Conservation (phyloP, 805 yeast genomes). For the Maudiozyma serrabonitensis region DNA sequence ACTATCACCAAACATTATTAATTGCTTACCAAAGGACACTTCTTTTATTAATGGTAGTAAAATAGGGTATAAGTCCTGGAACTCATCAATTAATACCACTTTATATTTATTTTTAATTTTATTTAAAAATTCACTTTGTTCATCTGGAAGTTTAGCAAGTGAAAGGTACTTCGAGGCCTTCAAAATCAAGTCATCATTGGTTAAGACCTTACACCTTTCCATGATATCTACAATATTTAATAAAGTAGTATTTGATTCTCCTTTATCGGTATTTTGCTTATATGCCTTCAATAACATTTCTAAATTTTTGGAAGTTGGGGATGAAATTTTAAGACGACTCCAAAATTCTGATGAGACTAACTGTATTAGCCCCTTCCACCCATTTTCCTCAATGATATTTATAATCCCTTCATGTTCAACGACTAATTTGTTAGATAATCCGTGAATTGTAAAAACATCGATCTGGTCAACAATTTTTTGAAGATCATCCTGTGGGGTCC, state of each 20-base stretch:
- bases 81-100: conserved; percentile 57
- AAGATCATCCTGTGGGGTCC: background rate
- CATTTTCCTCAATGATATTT: conserved; percentile 44
- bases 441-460: conserved; percentile 52
- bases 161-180: conserved; percentile 12
- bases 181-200: conserved; percentile 25
- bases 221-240: conserved; percentile 17
- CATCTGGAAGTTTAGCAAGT: conserved; percentile 1
- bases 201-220: conserved; percentile 27
- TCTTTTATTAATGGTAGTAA: conserved; percentile 37
- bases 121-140: conserved; percentile 5
- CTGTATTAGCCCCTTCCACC: conserved; percentile 40
- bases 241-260: background rate
- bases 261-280: conserved; percentile 3
- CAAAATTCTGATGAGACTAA: conserved; percentile 21
- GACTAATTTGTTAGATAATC: conserved; percentile 44
- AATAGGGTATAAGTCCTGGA: conserved; percentile 56
- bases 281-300: conserved; percentile 16
- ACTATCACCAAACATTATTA: conserved; percentile 63
- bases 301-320: conserved; percentile 9
- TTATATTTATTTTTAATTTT: conserved; percentile 21
- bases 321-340: conserved; percentile 5
- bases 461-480: conserved; percentile 22
- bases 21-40: conserved; percentile 36
- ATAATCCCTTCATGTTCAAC: conserved; percentile 30